Conservation (phyloP, 2,329 filamentous ascomycete genomes). For the Xylariaceae sp. region DNA sequence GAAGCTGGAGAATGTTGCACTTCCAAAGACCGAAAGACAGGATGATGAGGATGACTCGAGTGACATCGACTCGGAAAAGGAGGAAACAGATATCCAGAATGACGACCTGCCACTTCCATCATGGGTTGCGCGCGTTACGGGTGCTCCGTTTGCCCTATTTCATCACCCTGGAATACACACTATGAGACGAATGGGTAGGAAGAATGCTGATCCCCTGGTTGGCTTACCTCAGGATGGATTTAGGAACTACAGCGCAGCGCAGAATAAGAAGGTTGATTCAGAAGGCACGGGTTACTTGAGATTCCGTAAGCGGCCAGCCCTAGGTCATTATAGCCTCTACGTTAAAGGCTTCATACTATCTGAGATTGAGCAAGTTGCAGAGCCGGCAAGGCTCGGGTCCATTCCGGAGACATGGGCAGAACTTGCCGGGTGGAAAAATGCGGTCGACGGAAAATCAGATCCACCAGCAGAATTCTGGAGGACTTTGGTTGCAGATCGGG, state of each 20-base stretch:
- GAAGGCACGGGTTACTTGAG: slow-evolving; percentile 6
- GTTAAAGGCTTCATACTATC: slow-evolving; percentile 28
- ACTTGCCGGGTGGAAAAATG: slow-evolving; percentile 15
- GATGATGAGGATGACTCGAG: not conserved
- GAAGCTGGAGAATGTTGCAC: no score
- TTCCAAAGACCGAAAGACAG: not conserved
- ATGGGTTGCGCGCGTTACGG: slow-evolving; percentile 23
- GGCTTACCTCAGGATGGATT: slow-evolving; percentile 21
- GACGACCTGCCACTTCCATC: slow-evolving; percentile 21
- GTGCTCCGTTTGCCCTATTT: slow-evolving; percentile 22
- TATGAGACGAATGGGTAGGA: slow-evolving; percentile 22
- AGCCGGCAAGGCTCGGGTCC: slow-evolving; percentile 14
- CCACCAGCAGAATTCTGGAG: slow-evolving; percentile 24
- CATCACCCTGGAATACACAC: slow-evolving; percentile 9
- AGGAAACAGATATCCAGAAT: not conserved
- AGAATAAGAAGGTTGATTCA: slow-evolving; percentile 16
- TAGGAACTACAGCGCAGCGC: slow-evolving; percentile 28
- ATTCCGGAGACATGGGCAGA: slow-evolving; percentile 20
- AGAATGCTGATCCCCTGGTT: slow-evolving; percentile 32
- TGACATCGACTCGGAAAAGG: no score
- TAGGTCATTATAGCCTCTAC: slow-evolving; percentile 26
- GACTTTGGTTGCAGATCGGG: slow-evolving; percentile 21
- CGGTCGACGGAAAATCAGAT: slow-evolving; percentile 1
- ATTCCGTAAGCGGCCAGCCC: slow-evolving; percentile 19
- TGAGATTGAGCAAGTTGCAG: slow-evolving; percentile 10